Evolutionary conservation across 208 protist genomes (phyloP).

Genomic region (Crithidia fasciculata): DNA sequence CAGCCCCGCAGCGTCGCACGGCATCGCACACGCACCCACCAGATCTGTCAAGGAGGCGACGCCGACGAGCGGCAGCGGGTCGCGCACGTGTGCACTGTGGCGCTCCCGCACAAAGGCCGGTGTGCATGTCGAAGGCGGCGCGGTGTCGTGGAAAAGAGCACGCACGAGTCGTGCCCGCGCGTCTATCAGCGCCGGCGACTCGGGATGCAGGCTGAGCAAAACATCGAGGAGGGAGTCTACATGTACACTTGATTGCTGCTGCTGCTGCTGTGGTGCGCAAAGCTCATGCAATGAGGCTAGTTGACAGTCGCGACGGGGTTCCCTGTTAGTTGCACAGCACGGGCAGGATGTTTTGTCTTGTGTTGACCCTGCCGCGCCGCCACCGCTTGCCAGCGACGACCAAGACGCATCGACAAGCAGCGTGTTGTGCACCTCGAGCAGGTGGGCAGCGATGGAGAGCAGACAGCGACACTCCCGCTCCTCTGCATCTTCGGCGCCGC

Average conservation of each 20-base stretch:
- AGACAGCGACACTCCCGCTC: constrained; percentile 22
- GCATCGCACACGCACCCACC: background rate
- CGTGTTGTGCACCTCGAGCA: background rate
- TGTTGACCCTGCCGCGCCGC: too few relatives aligned
- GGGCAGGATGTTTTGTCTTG: too few relatives aligned
- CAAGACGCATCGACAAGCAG: background rate
- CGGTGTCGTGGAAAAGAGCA: background rate
- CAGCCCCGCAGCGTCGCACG: background rate
- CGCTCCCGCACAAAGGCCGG: too few relatives aligned
- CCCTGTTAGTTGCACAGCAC: too few relatives aligned
- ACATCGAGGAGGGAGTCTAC: constrained; percentile 17
- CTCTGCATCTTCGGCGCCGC: background rate
- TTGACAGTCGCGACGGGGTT: too few relatives aligned
- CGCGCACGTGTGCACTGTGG: too few relatives aligned
- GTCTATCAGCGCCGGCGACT: constrained; percentile 10
- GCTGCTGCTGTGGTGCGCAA: background rate
- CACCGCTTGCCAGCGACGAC: background rate
- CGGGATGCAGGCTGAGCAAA: constrained; percentile 11
- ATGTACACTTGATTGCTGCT: too few relatives aligned
- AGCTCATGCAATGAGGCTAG: background rate
- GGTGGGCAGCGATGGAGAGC: constrained; percentile 17
- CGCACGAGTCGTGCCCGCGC: constrained; percentile 11
- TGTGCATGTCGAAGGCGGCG: background rate
- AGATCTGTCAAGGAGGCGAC: background rate
- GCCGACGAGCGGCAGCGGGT: background rate